Percentiles rank a stretch among this genome's conserved stretches.
These are phyloP conservation scores for Elaeis guineensis DNA, from an alignment of 176 grass and related monocot species.

Conservation along the genomic window DNA sequence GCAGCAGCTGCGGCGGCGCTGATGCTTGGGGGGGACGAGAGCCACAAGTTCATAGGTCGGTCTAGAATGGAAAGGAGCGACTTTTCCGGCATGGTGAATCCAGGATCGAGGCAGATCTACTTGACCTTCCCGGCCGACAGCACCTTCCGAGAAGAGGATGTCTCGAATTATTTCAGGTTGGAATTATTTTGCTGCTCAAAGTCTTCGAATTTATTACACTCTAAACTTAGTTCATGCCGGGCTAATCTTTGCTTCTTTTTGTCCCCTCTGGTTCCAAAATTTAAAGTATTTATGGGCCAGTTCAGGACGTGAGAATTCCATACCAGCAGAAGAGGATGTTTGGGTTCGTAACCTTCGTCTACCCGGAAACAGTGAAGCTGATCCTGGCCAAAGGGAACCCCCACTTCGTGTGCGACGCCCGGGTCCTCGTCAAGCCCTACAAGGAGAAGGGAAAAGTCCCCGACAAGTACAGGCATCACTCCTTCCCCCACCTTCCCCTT, in stretches of 20 bases:
- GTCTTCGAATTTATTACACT: too few relatives aligned
- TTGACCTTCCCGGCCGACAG: conserved; percentile 96
- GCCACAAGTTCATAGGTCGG: conserved; percentile 74
- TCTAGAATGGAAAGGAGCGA: conserved; percentile 48
- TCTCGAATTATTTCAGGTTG: conserved; percentile 97
- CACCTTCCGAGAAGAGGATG: conserved; percentile 94
- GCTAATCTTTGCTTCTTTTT: background rate
- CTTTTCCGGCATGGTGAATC: conserved; percentile 68
- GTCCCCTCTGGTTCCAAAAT: background rate
- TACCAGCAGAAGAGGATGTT: conserved; percentile 99
- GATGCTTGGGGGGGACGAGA: conserved; percentile 67
- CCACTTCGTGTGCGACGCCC: conserved; percentile 89
- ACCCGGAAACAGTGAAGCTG: conserved; percentile 84
- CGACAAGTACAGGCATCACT: conserved; percentile 71
- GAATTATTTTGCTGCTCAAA: too few relatives aligned
- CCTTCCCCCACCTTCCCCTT: background rate
- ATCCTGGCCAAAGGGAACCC: conserved; percentile 93
- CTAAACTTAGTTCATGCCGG: too few relatives aligned
- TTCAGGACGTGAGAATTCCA: conserved; percentile 90
- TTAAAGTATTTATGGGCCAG: conserved; percentile 85
- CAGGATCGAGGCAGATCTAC: conserved; percentile 88
- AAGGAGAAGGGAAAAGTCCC: conserved; percentile 98
- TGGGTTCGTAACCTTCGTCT: conserved; percentile 95
- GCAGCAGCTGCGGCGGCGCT: conserved; percentile 58
- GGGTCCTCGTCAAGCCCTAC: conserved; percentile 87